A percentile compares a stretch with the other conserved stretches of the same genome.
Conservation (phyloP, 441 rosid species). For the Arabidopsis hybrid region DNA sequence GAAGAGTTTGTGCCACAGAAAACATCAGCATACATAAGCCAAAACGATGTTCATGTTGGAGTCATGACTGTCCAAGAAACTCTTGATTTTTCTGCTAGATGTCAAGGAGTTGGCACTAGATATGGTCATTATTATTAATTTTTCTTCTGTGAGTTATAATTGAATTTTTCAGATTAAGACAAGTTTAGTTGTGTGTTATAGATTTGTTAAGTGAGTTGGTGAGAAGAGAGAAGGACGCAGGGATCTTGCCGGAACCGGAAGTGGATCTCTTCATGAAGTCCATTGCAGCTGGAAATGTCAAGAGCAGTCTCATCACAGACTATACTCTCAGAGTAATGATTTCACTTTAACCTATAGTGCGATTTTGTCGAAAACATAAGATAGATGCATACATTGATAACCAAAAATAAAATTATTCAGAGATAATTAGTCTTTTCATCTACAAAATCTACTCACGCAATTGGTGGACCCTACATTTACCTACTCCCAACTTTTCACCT, state of each 20-base stretch:
- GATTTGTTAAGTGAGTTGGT: slow-evolving; percentile 72
- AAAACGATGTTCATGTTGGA: slow-evolving; percentile 74
- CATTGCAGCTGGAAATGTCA: slow-evolving; percentile 63
- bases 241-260: slow-evolving; percentile 74
- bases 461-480: slow-evolving; percentile 23
- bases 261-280: slow-evolving; percentile 85
- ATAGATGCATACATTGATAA: background rate
- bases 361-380: background rate
- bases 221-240: slow-evolving; percentile 64
- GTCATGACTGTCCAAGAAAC: slow-evolving; percentile 79
- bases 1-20: slow-evolving; percentile 67
- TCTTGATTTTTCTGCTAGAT: slow-evolving; percentile 75
- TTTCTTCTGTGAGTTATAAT: background rate
- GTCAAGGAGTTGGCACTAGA: slow-evolving; percentile 77
- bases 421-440: background rate
- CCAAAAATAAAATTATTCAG: background rate
- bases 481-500: slow-evolving; percentile 24
- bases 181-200: slow-evolving; percentile 21
- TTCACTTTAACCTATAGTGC: slow-evolving; percentile 10
- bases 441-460: slow-evolving; percentile 12
- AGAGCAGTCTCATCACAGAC: slow-evolving; percentile 72
- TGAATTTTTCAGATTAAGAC: background rate
- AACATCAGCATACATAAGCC: slow-evolving; percentile 75
- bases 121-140: slow-evolving; percentile 48
- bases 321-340: slow-evolving; percentile 65